Conservation (phyloP, 192 early-diverging fungal species). For the Coemansia umbellata region DNA sequence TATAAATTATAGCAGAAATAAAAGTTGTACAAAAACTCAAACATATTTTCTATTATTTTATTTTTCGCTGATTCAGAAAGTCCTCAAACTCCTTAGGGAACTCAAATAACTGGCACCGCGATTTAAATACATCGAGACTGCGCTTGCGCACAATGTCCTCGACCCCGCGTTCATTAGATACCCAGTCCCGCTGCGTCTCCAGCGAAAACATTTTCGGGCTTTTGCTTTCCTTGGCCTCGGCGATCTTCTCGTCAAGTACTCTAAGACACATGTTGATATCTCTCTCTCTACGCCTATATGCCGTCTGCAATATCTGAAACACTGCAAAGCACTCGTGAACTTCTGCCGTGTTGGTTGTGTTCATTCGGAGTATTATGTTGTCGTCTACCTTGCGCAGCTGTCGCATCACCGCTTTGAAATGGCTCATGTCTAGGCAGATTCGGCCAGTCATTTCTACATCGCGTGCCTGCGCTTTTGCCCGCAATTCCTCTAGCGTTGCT, state of each 20-base stretch:
- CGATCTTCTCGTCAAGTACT: conserved; percentile 47
- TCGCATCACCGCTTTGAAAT: conserved; percentile 59
- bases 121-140: conserved; percentile 62
- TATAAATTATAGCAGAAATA: too few species aligned
- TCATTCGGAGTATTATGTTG: conserved; percentile 74
- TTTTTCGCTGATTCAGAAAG: conserved; percentile 33
- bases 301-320: conserved; percentile 60
- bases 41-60: neutral
- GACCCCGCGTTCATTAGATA: conserved; percentile 62
- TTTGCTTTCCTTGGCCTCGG: neutral
- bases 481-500: conserved; percentile 32
- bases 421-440: conserved; percentile 60
- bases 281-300: conserved; percentile 63
- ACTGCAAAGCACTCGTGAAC: conserved; percentile 58
- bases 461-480: conserved; percentile 10
- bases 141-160: conserved; percentile 70
- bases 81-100: conserved; percentile 49
- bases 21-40: neutral
- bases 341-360: conserved; percentile 66
- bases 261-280: conserved; percentile 65
- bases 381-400: conserved; percentile 73
- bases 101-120: conserved; percentile 62
- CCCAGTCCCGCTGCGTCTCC: conserved; percentile 59
- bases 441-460: conserved; percentile 34
- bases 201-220: conserved; percentile 7